These are phyloP conservation scores for Pogostemon cablin DNA, from an alignment of 257 asterid species.

Conservation along the genomic window DNA sequence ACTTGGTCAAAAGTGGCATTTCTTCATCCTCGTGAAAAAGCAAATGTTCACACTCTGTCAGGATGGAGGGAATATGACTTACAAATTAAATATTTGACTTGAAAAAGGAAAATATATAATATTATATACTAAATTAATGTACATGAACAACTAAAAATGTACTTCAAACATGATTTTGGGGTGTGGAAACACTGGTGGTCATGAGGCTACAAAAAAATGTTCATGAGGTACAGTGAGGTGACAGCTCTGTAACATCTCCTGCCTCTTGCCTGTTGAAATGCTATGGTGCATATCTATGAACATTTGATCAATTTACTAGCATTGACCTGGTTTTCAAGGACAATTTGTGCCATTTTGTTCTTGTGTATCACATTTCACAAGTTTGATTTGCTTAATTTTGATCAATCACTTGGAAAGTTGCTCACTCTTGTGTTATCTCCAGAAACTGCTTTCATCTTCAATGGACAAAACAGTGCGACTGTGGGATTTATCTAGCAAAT, in stretches of 20 bases:
- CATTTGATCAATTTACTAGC: neutral
- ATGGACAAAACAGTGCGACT: slow-evolving; percentile 99
- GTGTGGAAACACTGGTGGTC: no score
- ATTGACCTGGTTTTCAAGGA: neutral
- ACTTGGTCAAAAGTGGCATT: no score
- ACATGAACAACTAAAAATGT: neutral
- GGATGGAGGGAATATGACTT: neutral
- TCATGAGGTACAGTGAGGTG: no score
- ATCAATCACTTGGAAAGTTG: slow-evolving; percentile 27
- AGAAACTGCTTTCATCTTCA: slow-evolving; percentile 92
- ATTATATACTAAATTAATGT: no score
- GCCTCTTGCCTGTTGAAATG: neutral
- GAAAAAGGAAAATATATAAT: neutral
- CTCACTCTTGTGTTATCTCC: slow-evolving; percentile 39
- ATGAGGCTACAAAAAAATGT: no score
- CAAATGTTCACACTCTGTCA: no score
- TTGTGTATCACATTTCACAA: slow-evolving; percentile 19
- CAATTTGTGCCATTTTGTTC: neutral
- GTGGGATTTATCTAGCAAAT: slow-evolving; percentile 82
- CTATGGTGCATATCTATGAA: neutral
- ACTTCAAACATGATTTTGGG: no score
- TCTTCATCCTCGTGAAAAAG: no score
- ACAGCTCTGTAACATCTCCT: no score
- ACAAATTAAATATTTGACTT: neutral
- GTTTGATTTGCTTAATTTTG: slow-evolving; percentile 27